Evolutionary conservation across 2,329 filamentous ascomycete species (phyloP).

Genomic region (Penicillium sp.): DNA sequence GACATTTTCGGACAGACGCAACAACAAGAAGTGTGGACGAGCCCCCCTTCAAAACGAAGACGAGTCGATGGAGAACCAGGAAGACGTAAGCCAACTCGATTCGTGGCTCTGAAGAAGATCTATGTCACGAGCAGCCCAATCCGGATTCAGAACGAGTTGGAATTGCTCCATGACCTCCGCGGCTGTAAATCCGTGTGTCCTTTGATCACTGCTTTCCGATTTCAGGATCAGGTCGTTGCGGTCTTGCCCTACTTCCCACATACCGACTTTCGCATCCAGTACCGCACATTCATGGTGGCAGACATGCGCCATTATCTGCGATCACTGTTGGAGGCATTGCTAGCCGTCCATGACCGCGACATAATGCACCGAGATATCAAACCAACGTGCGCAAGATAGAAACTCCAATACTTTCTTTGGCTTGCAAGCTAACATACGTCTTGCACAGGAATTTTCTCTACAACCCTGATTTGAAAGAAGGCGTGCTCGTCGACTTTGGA

Average conservation of each 20-base stretch:
- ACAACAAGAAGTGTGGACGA: constrained; percentile 59
- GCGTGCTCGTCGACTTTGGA: constrained; percentile 98
- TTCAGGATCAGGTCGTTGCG: constrained; percentile 90
- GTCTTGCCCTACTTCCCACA: constrained; percentile 94
- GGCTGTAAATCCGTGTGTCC: constrained; percentile 84
- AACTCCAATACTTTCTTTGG: background rate
- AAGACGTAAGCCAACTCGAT: constrained; percentile 58
- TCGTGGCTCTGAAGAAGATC: constrained; percentile 97
- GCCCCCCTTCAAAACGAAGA: constrained; percentile 60
- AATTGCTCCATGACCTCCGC: constrained; percentile 81
- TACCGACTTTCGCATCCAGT: constrained; percentile 86
- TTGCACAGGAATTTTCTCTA: constrained; percentile 75
- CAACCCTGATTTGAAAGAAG: constrained; percentile 67
- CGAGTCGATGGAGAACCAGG: constrained; percentile 41
- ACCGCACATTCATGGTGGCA: constrained; percentile 76
- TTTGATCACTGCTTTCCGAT: constrained; percentile 92
- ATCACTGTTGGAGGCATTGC: constrained; percentile 79
- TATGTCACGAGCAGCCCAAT: constrained; percentile 94
- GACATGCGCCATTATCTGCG: constrained; percentile 89
- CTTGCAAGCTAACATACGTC: constrained; percentile 4
- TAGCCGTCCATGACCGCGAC: constrained; percentile 72
- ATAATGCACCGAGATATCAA: constrained; percentile 97
- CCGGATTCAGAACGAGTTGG: constrained; percentile 93
- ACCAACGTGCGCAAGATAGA: constrained; percentile 58
- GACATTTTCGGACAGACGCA: constrained; percentile 64